These are phyloP conservation scores for Penicillium odoratum DNA, from an alignment of 495 filamentous ascomycete genomes.

Conservation along the genomic window DNA sequence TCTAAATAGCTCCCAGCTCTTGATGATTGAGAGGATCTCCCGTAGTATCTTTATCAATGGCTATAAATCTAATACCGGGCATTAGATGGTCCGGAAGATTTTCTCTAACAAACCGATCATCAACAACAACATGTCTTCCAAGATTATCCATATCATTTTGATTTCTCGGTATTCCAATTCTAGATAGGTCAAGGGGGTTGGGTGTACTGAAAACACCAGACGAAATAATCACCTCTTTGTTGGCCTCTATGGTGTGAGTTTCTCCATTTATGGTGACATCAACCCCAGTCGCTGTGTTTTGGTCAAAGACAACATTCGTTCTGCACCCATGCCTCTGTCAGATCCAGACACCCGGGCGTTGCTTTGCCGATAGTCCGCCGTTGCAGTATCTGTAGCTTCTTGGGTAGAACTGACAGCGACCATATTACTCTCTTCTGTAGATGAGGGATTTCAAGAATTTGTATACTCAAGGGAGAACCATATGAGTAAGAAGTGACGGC, in stretches of 20 bases:
- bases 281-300: slow-evolving; percentile 8
- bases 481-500: too few relatives aligned
- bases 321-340: too few relatives aligned
- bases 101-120: slow-evolving; percentile 38
- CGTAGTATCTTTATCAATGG: background rate
- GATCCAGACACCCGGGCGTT: too few relatives aligned
- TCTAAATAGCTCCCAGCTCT: slow-evolving; percentile 8
- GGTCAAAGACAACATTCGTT: background rate
- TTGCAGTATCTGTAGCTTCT: too few relatives aligned
- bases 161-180: slow-evolving; percentile 37
- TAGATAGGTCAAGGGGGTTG: slow-evolving; percentile 52
- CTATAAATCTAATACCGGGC: slow-evolving; percentile 7
- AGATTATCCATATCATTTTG: slow-evolving; percentile 7
- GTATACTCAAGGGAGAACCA: too few relatives aligned
- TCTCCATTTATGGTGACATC: slow-evolving; percentile 1
- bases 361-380: too few relatives aligned
- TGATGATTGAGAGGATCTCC: slow-evolving; percentile 6
- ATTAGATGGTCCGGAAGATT: slow-evolving; percentile 41
- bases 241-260: slow-evolving; percentile 19
- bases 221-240: slow-evolving; percentile 42
- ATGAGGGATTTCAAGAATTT: too few relatives aligned
- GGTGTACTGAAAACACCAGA: slow-evolving; percentile 49
- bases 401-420: too few relatives aligned
- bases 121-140: slow-evolving; percentile 26
- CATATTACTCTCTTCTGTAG: too few relatives aligned